Base-by-base conservation (phyloP, 768 basidiomycete species). In the Nevesoporus exiguus region DNA sequence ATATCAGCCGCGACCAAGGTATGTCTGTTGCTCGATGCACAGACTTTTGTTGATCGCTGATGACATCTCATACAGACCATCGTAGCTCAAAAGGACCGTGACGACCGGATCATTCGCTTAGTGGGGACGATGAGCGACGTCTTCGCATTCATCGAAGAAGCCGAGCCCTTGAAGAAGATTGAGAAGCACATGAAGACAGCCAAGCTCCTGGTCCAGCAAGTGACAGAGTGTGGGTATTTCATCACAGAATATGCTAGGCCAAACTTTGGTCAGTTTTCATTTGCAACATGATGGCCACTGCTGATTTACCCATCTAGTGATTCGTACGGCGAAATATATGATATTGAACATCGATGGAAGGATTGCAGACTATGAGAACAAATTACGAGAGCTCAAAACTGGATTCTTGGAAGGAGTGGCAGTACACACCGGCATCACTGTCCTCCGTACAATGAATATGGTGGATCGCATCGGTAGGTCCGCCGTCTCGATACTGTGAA, bases 141-240 rank as follows among this genome's bases (percentile, higher is more conserved):
- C 3, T 36, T 49, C 10, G 11, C 25, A 3, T 49, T 49, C 37
- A 21, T 40, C 3, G 10, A 40, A 7, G 39, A 41, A 11, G 27
- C 29, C 2, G 27, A 40, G 7, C 19, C 36, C 5, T 22, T 31
- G 49, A 31, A 49, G 39, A 9, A 3, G 15, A 22, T 49, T 21
- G 15, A 41, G 8, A 5, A 19, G 2, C 9, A 40, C 39, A 15
- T 30, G 0, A 31, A 49, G 39, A 41, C 29, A 9, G 24, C 24
- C 29, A 41, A 19, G 5, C 29, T 41, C n/a, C 19, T 49, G 17
- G 7, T 42, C 22, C 39, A 50, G 10, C 49, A 50, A 29, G 39
- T 50, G 48, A 49, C 39, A 9, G 48, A 49, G 29, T 40, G 48
- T 15, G 29, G 39, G 14, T 41, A 49, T 22, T 51, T 51, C 49